These are phyloP conservation scores for Aspergillus caelatus DNA, from an alignment of 2,329 filamentous ascomycete genomes.

Conservation along the genomic window DNA sequence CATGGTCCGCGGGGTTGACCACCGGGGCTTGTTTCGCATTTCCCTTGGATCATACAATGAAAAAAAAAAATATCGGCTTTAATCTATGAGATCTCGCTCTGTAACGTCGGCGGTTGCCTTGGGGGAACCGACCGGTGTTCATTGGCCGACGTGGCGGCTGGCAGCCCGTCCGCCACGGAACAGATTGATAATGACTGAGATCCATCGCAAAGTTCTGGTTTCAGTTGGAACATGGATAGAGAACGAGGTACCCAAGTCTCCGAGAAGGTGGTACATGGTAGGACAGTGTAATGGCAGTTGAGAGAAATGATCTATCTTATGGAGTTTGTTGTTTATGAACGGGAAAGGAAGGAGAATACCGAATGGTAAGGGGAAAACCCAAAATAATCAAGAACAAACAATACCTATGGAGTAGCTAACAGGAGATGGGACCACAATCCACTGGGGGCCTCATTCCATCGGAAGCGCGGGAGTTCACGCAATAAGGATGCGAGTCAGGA, in stretches of 20 bases:
- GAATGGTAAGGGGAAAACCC: background rate
- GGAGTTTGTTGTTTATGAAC: background rate
- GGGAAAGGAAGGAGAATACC: background rate
- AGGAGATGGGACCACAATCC: slow-evolving; percentile 3
- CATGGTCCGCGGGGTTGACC: background rate
- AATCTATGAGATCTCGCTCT: slow-evolving; percentile 3
- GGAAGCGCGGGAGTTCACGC: slow-evolving; percentile 3
- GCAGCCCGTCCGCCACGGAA: slow-evolving; percentile 4
- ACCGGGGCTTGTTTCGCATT: background rate
- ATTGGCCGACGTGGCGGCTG: slow-evolving; percentile 6
- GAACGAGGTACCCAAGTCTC: background rate
- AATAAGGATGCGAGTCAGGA: slow-evolving; percentile 3
- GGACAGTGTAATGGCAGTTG: background rate
- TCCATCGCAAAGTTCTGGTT: slow-evolving; percentile 1
- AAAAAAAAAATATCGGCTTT: background rate
- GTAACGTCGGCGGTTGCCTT: slow-evolving; percentile 4
- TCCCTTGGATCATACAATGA: background rate
- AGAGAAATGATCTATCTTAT: too few species aligned
- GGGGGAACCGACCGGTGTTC: background rate
- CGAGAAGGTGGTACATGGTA: background rate
- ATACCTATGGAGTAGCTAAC: background rate
- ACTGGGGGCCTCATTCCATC: background rate
- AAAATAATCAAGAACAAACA: background rate
- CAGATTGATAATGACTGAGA: slow-evolving; percentile 3
- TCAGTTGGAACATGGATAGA: background rate